Conservation (phyloP, 129 eudicot species). For the Kitagawia praeruptora region DNA sequence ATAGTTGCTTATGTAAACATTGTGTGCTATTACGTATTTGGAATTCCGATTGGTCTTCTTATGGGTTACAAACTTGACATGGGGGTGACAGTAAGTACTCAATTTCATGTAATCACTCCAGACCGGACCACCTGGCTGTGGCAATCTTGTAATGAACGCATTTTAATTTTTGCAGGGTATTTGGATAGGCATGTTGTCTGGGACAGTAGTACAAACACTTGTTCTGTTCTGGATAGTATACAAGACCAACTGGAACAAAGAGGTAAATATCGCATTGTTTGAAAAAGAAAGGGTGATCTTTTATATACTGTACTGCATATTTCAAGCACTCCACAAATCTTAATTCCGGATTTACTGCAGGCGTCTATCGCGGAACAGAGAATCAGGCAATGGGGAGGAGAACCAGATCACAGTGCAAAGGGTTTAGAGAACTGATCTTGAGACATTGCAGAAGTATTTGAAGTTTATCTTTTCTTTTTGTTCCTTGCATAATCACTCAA, state of each 20-base stretch:
- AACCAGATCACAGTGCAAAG: conserved; percentile 12
- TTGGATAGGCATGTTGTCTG: conserved; percentile 51
- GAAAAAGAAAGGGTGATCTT: neutral
- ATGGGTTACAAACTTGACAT: conserved; percentile 38
- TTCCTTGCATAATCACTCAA: neutral
- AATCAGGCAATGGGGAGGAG: conserved; percentile 43
- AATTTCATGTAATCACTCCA: neutral
- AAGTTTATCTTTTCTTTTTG: neutral
- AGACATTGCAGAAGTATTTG: neutral
- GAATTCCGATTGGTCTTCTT: conserved; percentile 45
- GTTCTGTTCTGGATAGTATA: conserved; percentile 30
- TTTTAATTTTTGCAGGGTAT: conserved; percentile 33
- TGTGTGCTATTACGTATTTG: conserved; percentile 46
- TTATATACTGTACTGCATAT: neutral
- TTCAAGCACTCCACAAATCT: neutral
- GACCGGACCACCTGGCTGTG: neutral
- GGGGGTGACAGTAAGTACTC: conserved; percentile 34
- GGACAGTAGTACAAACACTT: conserved; percentile 35
- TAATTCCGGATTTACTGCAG: conserved; percentile 22
- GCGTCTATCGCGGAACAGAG: conserved; percentile 39
- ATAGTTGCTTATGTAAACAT: conserved; percentile 51
- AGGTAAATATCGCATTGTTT: conserved; percentile 28
- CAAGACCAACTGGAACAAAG: conserved; percentile 60
- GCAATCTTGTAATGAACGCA: neutral
- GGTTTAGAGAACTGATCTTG: neutral